Base-by-base conservation (phyloP, 768 basidiomycete genomes). In the Fomitopsis pulvina region DNA sequence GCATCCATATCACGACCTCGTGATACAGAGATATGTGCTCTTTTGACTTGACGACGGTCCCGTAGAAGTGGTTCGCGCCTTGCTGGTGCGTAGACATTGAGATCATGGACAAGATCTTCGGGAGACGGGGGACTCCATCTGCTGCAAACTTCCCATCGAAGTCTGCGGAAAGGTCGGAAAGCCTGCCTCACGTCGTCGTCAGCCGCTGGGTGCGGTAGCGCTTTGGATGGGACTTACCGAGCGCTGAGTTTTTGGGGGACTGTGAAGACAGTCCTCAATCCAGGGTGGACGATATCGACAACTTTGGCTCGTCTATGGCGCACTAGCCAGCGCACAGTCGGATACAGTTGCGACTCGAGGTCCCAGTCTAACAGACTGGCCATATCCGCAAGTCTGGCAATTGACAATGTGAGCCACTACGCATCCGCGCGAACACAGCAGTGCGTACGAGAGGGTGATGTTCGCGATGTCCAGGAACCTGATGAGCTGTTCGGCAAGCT, bases 301-400 rank as follows among this genome's bases (percentile, higher is more conserved):
- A 98, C 72, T 57, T 91, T 91, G 4, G 92, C 95, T 60, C 90
- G 79, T 47, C 90, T 78, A 66, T 93, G 92, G 52, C 90, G 83
- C 26, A 97, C 87, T 26, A 99, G 74, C 79, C 92, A 92, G 16
- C 91, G 80, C 8, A 95, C 94, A n/a, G 88, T 81, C 0, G 92
- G 89, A 60, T 87, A 89, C 0, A 95, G 76, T 58, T 95, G 90
- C 0, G 78, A 71, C 56, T 91, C 82, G 6, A 91, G 68, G 55
- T 92, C 84, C 81, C 90, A 90, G 50, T 92, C 89, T 34, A 94
- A 68, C 29, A 89, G 63, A 60, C 75, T 83, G 2, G 85, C 85
- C 75, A 92, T 83, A 56, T 92, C 89, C 12, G 80, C 80, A 28
- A 93, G 71, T 40, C 87, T 90, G 54, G 7, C 41, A 9, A 41